Evolutionary conservation across 805 yeast species (phyloP).

Genomic region (Schwanniomyces sp.): DNA sequence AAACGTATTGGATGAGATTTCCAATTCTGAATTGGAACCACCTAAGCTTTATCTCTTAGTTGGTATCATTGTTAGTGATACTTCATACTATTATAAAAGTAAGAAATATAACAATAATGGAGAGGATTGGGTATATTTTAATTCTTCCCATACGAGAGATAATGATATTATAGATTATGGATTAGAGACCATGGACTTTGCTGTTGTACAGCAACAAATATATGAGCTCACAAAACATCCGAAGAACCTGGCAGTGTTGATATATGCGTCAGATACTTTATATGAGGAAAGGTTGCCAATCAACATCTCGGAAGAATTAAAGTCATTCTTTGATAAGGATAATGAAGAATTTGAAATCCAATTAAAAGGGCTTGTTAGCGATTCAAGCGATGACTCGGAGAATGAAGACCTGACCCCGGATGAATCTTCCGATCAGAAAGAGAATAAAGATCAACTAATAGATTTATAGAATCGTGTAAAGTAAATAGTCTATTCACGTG

Average conservation of each 20-base stretch:
- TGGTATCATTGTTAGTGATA: constrained; percentile 31
- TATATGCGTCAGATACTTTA: constrained; percentile 17
- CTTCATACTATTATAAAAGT: constrained; percentile 25
- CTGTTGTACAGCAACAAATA: constrained; percentile 15
- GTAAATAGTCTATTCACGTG: neutral
- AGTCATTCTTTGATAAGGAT: constrained; percentile 16
- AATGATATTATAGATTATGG: constrained; percentile 14
- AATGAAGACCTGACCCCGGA: neutral
- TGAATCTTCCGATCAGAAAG: neutral
- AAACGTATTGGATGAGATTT: constrained; percentile 14
- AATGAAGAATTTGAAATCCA: constrained; percentile 7
- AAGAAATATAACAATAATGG: constrained; percentile 8
- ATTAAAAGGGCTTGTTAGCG: neutral
- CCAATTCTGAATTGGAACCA: constrained; percentile 5
- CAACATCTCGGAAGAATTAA: constrained; percentile 9
- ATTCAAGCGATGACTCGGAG: neutral
- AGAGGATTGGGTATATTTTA: constrained; percentile 22
- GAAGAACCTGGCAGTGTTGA: constrained; percentile 11
- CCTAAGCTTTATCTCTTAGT: constrained; percentile 24
- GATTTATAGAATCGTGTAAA: neutral
- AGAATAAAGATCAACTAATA: neutral
- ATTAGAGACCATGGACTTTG: constrained; percentile 19
- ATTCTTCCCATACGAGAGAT: constrained; percentile 6
- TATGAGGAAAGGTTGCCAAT: constrained; percentile 4
- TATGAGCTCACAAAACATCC: constrained; percentile 11